Conservation (phyloP, 2,329 filamentous ascomycete species). For the Cadophora sp. region DNA sequence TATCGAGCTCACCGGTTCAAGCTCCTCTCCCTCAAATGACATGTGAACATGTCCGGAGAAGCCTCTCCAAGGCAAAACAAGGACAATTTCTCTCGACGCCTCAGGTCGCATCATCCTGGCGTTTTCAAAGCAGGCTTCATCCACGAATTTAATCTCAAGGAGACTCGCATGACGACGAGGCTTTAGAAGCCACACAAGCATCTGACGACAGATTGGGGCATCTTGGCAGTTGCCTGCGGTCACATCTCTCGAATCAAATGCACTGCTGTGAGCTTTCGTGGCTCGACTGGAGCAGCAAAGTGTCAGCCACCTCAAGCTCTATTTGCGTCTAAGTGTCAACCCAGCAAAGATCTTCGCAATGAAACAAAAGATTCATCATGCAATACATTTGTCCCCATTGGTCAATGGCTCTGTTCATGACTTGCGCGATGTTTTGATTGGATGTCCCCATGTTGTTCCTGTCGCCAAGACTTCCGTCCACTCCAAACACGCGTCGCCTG, state of each 20-base stretch:
- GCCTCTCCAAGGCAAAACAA: neutral
- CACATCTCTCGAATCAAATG: neutral
- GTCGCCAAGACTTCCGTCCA: conserved; percentile 16
- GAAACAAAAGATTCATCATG: conserved; percentile 15
- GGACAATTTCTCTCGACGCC: neutral
- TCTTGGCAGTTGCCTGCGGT: neutral
- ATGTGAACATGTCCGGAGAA: neutral
- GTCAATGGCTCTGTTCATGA: neutral
- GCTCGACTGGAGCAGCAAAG: neutral
- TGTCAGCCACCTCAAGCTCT: neutral
- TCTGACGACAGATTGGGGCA: neutral
- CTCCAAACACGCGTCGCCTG: conserved; percentile 1
- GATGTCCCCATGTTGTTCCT: neutral
- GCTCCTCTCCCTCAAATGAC: neutral
- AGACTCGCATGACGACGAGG: neutral
- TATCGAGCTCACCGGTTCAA: neutral
- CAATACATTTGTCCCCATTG: conserved; percentile 1
- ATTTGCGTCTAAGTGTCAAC: neutral
- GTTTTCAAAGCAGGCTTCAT: neutral
- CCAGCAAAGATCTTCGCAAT: conserved; percentile 7
- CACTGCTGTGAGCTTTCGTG: neutral
- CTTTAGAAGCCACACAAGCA: conserved; percentile 2
- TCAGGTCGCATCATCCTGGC: neutral
- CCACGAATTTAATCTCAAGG: neutral
- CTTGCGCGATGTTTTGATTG: neutral